Conservation (phyloP, 352 stramenopile species). For the Albugo laibachii region DNA sequence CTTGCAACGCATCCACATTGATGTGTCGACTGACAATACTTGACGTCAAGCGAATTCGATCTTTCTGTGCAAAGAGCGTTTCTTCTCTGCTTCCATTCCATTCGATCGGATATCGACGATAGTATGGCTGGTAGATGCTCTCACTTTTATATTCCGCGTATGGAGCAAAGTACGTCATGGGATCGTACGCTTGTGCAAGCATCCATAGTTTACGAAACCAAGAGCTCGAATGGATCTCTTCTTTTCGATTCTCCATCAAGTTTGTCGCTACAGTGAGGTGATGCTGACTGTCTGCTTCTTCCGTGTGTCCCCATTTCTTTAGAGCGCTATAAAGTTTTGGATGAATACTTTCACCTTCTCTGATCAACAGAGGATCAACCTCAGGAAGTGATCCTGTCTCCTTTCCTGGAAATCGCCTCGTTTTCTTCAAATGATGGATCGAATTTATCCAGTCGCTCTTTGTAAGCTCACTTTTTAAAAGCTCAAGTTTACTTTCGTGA, state of each 20-base stretch:
- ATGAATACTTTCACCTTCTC: conserved; percentile 38
- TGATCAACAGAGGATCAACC: conserved; percentile 54
- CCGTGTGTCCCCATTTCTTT: conserved; percentile 46
- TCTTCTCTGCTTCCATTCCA: conserved; percentile 48
- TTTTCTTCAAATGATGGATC: neutral
- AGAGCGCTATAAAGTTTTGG: conserved; percentile 28
- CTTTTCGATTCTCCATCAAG: neutral
- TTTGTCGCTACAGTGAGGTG: neutral
- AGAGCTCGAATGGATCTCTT: neutral
- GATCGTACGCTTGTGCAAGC: conserved; percentile 45
- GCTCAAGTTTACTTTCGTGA: conserved; percentile 30
- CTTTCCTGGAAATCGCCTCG: conserved; percentile 3
- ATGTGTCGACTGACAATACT: conserved; percentile 61
- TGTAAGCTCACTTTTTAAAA: conserved; percentile 26
- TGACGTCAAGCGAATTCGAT: conserved; percentile 48
- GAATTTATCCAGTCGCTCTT: conserved; percentile 15
- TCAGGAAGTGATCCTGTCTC: conserved; percentile 20
- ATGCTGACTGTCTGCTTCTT: conserved; percentile 30
- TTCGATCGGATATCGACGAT: conserved; percentile 53
- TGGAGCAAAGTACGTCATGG: conserved; percentile 59
- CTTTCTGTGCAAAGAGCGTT: conserved; percentile 63
- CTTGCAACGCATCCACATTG: conserved; percentile 43
- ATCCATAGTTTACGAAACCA: conserved; percentile 27
- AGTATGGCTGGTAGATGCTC: conserved; percentile 52
- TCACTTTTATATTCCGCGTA: conserved; percentile 63